Conservation (phyloP, 306 rosid species). For the Sechiopsis laciniata region DNA sequence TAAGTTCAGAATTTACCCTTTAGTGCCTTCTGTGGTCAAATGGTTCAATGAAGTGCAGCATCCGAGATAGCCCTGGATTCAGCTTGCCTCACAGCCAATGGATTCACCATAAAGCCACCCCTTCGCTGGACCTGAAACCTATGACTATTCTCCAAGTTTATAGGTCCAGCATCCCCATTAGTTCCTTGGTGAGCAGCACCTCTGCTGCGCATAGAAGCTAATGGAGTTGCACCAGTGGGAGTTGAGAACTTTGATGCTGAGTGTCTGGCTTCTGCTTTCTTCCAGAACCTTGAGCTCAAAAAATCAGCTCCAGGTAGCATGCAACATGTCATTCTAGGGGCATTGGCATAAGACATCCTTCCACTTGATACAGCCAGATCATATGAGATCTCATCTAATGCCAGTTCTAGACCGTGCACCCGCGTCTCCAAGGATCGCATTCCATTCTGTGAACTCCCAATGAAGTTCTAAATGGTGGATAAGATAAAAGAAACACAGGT, state of each 20-base stretch:
- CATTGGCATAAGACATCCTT: constrained; percentile 50
- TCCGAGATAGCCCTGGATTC: constrained; percentile 32
- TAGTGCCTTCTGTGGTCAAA: neutral
- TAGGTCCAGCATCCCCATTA: constrained; percentile 26
- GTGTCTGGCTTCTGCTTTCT: constrained; percentile 52
- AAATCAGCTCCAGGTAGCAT: constrained; percentile 70
- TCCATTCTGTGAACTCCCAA: constrained; percentile 88
- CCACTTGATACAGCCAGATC: constrained; percentile 85
- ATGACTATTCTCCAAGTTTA: constrained; percentile 33
- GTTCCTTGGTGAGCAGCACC: constrained; percentile 33
- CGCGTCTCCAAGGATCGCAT: constrained; percentile 92
- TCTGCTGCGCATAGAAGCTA: constrained; percentile 35
- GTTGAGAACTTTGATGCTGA: constrained; percentile 44
- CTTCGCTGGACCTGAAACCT: constrained; percentile 43
- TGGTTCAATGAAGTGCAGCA: constrained; percentile 4
- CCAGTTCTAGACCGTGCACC: constrained; percentile 88
- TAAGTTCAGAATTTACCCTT: constrained; percentile 18
- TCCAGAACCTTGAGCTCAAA: constrained; percentile 81
- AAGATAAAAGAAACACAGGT: constrained; percentile 5
- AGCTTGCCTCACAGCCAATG: constrained; percentile 60
- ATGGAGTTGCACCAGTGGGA: constrained; percentile 37
- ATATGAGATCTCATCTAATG: constrained; percentile 83
- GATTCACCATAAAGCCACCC: constrained; percentile 81
- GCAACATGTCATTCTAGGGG: constrained; percentile 53
- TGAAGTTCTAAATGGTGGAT: constrained; percentile 54